A percentile compares a stretch with the other conserved stretches of the same genome.
phyloP scores from a whole-genome alignment of 164 flowering plant genomes.

The Saururus chinensis region DNA sequence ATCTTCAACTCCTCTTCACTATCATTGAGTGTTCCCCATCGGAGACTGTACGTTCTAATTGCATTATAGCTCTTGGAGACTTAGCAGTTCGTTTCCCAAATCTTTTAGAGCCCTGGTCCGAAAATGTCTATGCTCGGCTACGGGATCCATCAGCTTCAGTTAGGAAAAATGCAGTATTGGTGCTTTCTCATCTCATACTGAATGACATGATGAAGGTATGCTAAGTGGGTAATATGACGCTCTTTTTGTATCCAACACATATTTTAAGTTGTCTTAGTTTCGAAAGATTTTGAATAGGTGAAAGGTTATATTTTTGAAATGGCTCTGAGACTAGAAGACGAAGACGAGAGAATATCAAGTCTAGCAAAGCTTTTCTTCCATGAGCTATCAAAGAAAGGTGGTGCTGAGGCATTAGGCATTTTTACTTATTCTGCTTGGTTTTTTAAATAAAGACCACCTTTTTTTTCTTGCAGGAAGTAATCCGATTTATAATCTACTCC shows the following conservation, averaged over 20 bases:
- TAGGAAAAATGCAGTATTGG: constrained; percentile 91
- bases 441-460: background rate
- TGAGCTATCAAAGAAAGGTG: constrained; percentile 95
- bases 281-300: constrained; percentile 40
- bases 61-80: constrained; percentile 91
- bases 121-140: constrained; percentile 85
- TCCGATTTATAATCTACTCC: constrained; percentile 93
- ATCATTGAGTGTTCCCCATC: constrained; percentile 81
- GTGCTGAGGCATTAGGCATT: background rate
- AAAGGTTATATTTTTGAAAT: constrained; percentile 96
- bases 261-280: background rate
- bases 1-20: constrained; percentile 97
- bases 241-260: background rate
- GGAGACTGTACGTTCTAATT: constrained; percentile 91
- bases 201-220: constrained; percentile 99
- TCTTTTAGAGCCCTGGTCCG: constrained; percentile 97
- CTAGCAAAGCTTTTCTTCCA: constrained; percentile 87
- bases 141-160: constrained; percentile 74
- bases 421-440: background rate
- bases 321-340: constrained; percentile 83
- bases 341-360: constrained; percentile 84
- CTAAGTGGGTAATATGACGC: background rate
- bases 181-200: constrained; percentile 95
- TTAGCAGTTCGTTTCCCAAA: constrained; percentile 97
- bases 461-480: constrained; percentile 63